Evolutionary conservation across 192 early-diverging fungal genomes (phyloP).

Genomic region (Linnemannia hyalina): DNA sequence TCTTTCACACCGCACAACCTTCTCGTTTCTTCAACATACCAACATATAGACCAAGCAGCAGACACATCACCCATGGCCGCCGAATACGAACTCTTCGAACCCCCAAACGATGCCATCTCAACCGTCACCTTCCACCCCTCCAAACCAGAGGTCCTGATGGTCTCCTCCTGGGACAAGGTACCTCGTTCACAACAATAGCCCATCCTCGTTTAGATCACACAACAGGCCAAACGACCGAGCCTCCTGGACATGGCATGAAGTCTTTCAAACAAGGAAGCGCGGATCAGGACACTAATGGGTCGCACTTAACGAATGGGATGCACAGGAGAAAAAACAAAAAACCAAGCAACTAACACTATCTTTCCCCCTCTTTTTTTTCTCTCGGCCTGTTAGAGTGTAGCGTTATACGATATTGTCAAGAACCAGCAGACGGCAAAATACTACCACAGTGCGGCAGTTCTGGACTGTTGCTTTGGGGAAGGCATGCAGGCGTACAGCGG

Average conservation of each 20-base stretch:
- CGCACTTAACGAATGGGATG: no score
- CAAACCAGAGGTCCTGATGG: constrained; percentile 76
- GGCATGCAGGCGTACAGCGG: constrained; percentile 73
- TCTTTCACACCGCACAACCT: no score
- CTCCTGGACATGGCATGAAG: neutral
- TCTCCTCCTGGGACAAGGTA: constrained; percentile 94
- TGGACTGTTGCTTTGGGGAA: constrained; percentile 83
- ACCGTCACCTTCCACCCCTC: constrained; percentile 77
- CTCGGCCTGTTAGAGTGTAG: constrained; percentile 69
- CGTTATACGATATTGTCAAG: constrained; percentile 83
- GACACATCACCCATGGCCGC: constrained; percentile 28
- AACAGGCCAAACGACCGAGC: neutral
- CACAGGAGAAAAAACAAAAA: no score
- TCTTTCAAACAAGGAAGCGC: no score
- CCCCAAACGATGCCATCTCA: constrained; percentile 91
- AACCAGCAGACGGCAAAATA: constrained; percentile 72
- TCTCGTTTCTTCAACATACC: neutral
- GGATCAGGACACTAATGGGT: no score
- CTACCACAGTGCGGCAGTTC: constrained; percentile 77
- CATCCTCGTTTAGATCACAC: neutral
- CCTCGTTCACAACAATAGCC: neutral
- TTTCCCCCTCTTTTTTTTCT: neutral
- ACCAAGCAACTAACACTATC: neutral
- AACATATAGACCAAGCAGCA: neutral
- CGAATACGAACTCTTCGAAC: constrained; percentile 81